Evolutionary conservation across 2,329 filamentous ascomycete genomes (phyloP).

Genomic region (Colletotrichum lini): DNA sequence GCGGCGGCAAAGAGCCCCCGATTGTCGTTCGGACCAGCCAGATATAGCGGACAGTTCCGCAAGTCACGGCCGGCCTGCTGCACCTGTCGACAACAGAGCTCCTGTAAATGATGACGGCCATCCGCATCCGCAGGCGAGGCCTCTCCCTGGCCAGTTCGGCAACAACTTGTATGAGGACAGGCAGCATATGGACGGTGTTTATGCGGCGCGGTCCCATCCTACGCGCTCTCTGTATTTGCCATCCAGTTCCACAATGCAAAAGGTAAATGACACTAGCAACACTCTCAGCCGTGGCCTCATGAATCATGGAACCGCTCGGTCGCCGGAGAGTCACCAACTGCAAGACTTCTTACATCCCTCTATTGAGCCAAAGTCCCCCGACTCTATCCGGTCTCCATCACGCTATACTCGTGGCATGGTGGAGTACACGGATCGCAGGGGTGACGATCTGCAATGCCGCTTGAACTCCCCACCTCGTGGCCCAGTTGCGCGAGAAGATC

Average conservation of each 20-base stretch:
- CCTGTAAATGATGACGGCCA: slow-evolving; percentile 39
- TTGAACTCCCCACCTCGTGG: slow-evolving; percentile 20
- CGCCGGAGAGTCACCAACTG: slow-evolving; percentile 46
- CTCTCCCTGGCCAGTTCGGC: slow-evolving; percentile 29
- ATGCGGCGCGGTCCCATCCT: slow-evolving; percentile 6
- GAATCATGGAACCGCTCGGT: slow-evolving; percentile 43
- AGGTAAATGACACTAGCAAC: slow-evolving; percentile 48
- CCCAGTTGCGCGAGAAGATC: slow-evolving; percentile 13
- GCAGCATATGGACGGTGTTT: slow-evolving; percentile 15
- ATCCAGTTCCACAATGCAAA: slow-evolving; percentile 30
- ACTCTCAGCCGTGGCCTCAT: slow-evolving; percentile 43
- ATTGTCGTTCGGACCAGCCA: slow-evolving; percentile 9
- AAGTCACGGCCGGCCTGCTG: slow-evolving; percentile 29
- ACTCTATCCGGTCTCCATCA: slow-evolving; percentile 33
- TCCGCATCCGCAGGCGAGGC: slow-evolving; percentile 37
- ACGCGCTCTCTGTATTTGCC: slow-evolving; percentile 32
- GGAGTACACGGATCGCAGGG: slow-evolving; percentile 34
- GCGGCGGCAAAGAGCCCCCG: slow-evolving; percentile 27
- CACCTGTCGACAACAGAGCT: slow-evolving; percentile 18
- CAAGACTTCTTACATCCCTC: slow-evolving; percentile 63
- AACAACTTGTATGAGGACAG: slow-evolving; percentile 45
- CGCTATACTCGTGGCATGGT: slow-evolving; percentile 23
- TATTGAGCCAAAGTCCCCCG: slow-evolving; percentile 60
- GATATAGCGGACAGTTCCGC: slow-evolving; percentile 27
- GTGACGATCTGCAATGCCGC: slow-evolving; percentile 18